These are phyloP conservation scores for Cyamopsis tetragonoloba DNA, from an alignment of 306 rosid species.

Conservation along the genomic window DNA sequence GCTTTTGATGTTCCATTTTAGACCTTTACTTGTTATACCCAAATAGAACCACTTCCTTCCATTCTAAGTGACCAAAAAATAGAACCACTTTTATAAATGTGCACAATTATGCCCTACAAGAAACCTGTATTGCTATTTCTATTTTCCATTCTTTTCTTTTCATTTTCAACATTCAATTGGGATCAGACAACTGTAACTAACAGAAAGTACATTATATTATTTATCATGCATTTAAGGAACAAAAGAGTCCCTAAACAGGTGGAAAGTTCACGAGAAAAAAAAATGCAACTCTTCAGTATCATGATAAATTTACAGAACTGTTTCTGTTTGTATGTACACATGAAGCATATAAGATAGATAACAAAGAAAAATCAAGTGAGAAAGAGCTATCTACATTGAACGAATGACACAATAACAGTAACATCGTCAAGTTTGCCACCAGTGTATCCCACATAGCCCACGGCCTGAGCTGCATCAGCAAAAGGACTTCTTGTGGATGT, in stretches of 20 bases:
- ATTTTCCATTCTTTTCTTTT: too few species aligned
- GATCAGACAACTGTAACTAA: too few species aligned
- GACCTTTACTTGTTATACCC: too few species aligned
- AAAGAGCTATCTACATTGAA: constrained; percentile 30
- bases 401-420: constrained; percentile 62
- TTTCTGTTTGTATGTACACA: constrained; percentile 11
- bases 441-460: constrained; percentile 52
- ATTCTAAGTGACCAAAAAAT: too few species aligned
- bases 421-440: constrained; percentile 81
- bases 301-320: constrained; percentile 20
- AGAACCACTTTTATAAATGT: too few species aligned
- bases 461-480: constrained; percentile 62
- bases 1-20: too few species aligned
- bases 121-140: too few species aligned
- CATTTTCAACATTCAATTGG: too few species aligned
- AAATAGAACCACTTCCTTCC: too few species aligned
- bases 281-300: background rate
- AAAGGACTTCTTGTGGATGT: constrained; percentile 60
- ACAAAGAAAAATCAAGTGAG: background rate
- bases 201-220: too few species aligned
- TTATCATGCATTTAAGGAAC: background rate
- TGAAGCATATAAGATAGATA: background rate
- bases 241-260: background rate
- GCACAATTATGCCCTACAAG: too few species aligned
- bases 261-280: background rate